Evolutionary conservation across 305 asterid genomes (phyloP).

Genomic region (Fraxinus sp.): DNA sequence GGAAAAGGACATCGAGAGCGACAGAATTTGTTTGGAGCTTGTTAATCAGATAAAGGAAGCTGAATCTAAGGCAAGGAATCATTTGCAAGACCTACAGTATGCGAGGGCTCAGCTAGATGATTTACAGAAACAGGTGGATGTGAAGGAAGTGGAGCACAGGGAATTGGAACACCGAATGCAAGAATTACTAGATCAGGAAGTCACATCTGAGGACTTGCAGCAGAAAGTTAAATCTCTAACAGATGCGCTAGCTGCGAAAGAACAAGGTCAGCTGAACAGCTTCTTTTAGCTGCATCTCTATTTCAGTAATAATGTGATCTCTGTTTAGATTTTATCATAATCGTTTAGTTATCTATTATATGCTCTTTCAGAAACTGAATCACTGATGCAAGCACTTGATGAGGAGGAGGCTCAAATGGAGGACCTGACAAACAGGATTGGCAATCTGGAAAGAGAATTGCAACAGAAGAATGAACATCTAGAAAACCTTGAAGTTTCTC

Average conservation of each 20-base stretch:
- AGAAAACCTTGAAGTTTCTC: constrained; percentile 87
- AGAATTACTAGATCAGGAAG: constrained; percentile 63
- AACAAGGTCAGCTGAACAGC: constrained; percentile 60
- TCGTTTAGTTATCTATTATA: constrained; percentile 15
- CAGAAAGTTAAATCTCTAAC: constrained; percentile 60
- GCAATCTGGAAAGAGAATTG: constrained; percentile 62
- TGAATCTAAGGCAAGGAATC: constrained; percentile 61
- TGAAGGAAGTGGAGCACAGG: constrained; percentile 55
- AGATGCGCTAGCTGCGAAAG: constrained; percentile 70
- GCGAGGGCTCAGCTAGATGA: constrained; percentile 48
- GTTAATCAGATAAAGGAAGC: constrained; percentile 92
- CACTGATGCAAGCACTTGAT: constrained; percentile 89
- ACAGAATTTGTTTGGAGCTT: constrained; percentile 69
- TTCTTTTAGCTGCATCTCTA: constrained; percentile 19
- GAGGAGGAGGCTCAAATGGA: constrained; percentile 94
- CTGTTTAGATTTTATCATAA: constrained; percentile 18
- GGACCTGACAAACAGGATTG: constrained; percentile 58
- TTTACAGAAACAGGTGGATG: constrained; percentile 50
- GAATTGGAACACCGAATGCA: constrained; percentile 51
- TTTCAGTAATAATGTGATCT: constrained; percentile 7
- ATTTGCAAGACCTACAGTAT: constrained; percentile 69
- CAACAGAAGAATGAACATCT: constrained; percentile 63
- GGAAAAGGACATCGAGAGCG: constrained; percentile 84
- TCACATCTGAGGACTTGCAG: constrained; percentile 43
- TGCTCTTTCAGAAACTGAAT: constrained; percentile 71